Base-by-base conservation (phyloP, 2,329 filamentous ascomycete genomes). In the Venturia carpophila region DNA sequence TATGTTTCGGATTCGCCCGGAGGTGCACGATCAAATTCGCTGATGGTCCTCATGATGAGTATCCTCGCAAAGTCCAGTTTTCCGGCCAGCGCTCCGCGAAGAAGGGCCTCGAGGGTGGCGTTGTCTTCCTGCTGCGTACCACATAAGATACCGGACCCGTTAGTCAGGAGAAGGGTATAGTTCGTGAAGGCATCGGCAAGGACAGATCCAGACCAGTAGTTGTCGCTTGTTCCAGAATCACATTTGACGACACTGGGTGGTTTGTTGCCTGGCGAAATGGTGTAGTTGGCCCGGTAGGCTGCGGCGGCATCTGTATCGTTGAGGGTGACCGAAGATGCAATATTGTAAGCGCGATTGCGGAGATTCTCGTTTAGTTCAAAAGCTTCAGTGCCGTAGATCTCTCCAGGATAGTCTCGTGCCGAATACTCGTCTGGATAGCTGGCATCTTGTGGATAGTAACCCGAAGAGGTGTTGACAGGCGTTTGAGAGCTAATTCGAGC, bases 391-490 rank as follows among this genome's bases (percentile, higher is more conserved):
- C 76, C 75, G 67, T 77, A 78, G 65, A 78, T 74, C 7, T 37
- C 67, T 65, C 41, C 67, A 1, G 76, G 76, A 67, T 77, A 78
- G 52, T 58, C 52, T 58, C 52, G 52, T 7, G 52, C 52, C 3
- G 52, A 58, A 27, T 58, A 58, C 55, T 74, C 70, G 55, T 80
- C 74, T 0, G 87, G 85, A 6, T 72, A 69, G 30, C 78, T 73
- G 30, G 81, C 78, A 19, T 87, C 88, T 70, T 84, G 86, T 1
- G 87, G 82, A 41, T 91, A 79, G 73, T 91, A 91, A 5, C 88
- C 87, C 0, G 87, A 88, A 0, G 81, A 77, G 75, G 82, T 90
- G 73, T 86, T 86, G 1, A 72, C 71, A 0, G 87, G 86, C 41
- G 90, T 83, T 67, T 90, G 87, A 43, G 52, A 58, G 30, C 52